Conservation (phyloP, 2,329 filamentous ascomycete species). For the Nannizzia gypsea region DNA sequence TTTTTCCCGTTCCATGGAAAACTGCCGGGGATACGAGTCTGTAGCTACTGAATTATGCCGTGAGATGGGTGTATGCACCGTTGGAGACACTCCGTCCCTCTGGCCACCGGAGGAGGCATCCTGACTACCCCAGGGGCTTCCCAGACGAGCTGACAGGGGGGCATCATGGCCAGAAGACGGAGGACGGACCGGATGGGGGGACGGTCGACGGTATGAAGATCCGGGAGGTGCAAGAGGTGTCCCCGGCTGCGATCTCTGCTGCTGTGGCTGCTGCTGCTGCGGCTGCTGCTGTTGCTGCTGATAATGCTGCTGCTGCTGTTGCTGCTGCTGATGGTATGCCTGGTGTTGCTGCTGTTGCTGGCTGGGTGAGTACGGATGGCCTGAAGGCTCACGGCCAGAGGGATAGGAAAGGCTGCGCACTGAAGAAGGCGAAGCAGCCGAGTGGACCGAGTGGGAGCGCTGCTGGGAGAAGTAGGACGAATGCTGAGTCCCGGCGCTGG, state of each 20-base stretch:
- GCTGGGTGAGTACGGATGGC: conserved; percentile 8
- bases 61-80: conserved; percentile 19
- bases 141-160: conserved; percentile 20
- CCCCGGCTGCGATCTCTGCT: conserved; percentile 35
- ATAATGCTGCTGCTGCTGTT: not conserved
- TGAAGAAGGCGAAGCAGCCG: conserved; percentile 12
- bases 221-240: conserved; percentile 39
- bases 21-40: conserved; percentile 21
- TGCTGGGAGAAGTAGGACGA: conserved; percentile 27
- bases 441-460: conserved; percentile 13
- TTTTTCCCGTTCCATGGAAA: conserved; percentile 45
- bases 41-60: conserved; percentile 33
- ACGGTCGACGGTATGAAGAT: conserved; percentile 24
- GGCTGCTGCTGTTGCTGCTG: conserved; percentile 2
- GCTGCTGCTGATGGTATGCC: not conserved
- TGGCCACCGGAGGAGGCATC: conserved; percentile 21
- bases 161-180: conserved; percentile 29
- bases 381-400: conserved; percentile 8
- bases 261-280: conserved; percentile 7
- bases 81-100: conserved; percentile 22
- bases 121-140: conserved; percentile 23
- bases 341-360: not conserved
- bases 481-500: conserved; percentile 25
- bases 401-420: conserved; percentile 12
- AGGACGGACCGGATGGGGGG: conserved; percentile 27